Base-by-base conservation (phyloP, 164 flowering plant species). In the Nelumbo lutea region DNA sequence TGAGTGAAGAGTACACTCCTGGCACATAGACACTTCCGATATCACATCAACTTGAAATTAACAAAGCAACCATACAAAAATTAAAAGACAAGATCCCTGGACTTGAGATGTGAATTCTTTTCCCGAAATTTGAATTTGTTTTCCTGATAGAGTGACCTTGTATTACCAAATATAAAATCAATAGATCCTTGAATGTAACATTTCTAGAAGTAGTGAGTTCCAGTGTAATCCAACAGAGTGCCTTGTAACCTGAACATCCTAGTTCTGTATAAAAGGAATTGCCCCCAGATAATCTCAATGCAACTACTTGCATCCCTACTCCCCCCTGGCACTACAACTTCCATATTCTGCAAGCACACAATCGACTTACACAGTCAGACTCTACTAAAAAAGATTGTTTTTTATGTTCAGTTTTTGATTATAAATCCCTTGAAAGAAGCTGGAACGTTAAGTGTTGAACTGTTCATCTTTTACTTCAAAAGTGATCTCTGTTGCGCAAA, bases 131-230 rank as follows among this genome's bases (percentile, higher is more conserved):
- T 2, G 67, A n/a, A 1, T 2, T 39, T 5, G 7, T 57, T 58
- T 73, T 27, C 98, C 91, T 90, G 72, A 68, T 79, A 95, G 15
- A 91, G 79, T 10, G 98, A 91, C 75, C 63, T 86, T 27, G 85
- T 84, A 62, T 71, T 76, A 4, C 98, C 97, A 75, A 83, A 95
- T 13, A 95, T 88, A 80, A 95, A 95, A 62, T 95, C 98, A 0
- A 89, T 79, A 40, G 78, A 73, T 15, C 98, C 97, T 75, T 86
- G 82, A 51, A 91, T 88, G 77, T 75, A 71, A 72, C 86, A 82
- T 53, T 78, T 59, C 68, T 74, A 81, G 75, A 83, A 91, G 62
- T 83, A 95, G 50, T 95, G 98, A 6, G 85, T 65, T 39, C 98
- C 98, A 1, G 27, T 42, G 2, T 85, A 80, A 73, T 90, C 98